Evolutionary conservation across 495 filamentous ascomycete genomes (phyloP).

Genomic region (Lophium mytilinum): DNA sequence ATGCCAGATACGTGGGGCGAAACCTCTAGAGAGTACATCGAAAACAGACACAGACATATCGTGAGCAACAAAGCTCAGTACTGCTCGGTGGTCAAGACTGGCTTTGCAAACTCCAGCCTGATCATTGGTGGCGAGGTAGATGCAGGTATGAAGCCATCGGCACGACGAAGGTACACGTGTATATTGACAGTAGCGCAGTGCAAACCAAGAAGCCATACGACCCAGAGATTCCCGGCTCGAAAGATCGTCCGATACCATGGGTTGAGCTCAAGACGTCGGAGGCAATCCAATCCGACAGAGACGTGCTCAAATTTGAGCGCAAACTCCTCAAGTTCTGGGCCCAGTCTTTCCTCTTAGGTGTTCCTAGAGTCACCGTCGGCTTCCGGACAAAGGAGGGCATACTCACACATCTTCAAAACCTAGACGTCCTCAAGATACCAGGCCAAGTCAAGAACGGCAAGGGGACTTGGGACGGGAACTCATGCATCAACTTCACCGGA

Average conservation of each 20-base stretch:
- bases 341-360: constrained; percentile 88
- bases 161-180: background rate
- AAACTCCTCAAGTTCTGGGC: constrained; percentile 95
- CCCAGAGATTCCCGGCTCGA: constrained; percentile 37
- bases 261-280: constrained; percentile 88
- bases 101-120: constrained; percentile 62
- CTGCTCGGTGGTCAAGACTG: constrained; percentile 84
- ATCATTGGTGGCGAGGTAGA: constrained; percentile 94
- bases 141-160: constrained; percentile 27
- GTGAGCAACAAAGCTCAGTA: constrained; percentile 89
- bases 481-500: constrained; percentile 81
- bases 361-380: constrained; percentile 84
- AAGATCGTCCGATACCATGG: constrained; percentile 67
- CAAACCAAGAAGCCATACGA: background rate
- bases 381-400: constrained; percentile 71
- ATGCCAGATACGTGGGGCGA: constrained; percentile 64
- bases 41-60: constrained; percentile 55
- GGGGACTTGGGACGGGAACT: constrained; percentile 75
- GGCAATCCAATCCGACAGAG: constrained; percentile 41
- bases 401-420: constrained; percentile 60
- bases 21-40: constrained; percentile 65
- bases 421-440: constrained; percentile 71
- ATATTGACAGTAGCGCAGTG: no score
- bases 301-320: constrained; percentile 68
- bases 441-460: constrained; percentile 57